Evolutionary conservation across 192 early-diverging fungal species (phyloP).

Genomic region (Diversispora epigaea): DNA sequence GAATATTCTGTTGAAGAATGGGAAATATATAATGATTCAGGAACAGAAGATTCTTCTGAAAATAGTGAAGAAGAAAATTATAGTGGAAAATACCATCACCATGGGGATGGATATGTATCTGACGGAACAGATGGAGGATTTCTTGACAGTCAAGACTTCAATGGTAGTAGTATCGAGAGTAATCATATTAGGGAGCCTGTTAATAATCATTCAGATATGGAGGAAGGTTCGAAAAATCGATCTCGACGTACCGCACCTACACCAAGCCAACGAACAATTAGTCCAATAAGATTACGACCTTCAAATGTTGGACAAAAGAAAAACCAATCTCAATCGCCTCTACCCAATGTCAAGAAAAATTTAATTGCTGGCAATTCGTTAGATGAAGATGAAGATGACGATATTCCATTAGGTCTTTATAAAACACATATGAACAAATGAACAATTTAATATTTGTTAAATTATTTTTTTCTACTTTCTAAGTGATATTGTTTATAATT

Average conservation of each 20-base stretch:
- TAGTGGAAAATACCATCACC: conserved; percentile 1
- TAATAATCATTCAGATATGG: not conserved
- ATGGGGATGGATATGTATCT: conserved; percentile 18
- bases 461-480: not conserved
- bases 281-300: not conserved
- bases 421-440: not conserved
- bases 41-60: no score
- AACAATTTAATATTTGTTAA: not conserved
- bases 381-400: conserved; percentile 13
- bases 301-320: not conserved
- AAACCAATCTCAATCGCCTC: not conserved
- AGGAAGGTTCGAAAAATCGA: not conserved
- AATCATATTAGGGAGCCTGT: not conserved
- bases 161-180: not conserved
- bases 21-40: not conserved
- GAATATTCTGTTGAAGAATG: no score
- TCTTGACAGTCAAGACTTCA: not conserved
- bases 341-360: not conserved
- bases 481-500: no score
- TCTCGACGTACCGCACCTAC: not conserved
- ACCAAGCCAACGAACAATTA: not conserved
- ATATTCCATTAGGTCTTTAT: conserved; percentile 15
- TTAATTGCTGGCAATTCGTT: not conserved
- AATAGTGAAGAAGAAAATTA: not conserved
- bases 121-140: conserved; percentile 32